These are phyloP conservation scores for Stephania yunnanensis DNA, from an alignment of 164 flowering plant species.

Conservation along the genomic window DNA sequence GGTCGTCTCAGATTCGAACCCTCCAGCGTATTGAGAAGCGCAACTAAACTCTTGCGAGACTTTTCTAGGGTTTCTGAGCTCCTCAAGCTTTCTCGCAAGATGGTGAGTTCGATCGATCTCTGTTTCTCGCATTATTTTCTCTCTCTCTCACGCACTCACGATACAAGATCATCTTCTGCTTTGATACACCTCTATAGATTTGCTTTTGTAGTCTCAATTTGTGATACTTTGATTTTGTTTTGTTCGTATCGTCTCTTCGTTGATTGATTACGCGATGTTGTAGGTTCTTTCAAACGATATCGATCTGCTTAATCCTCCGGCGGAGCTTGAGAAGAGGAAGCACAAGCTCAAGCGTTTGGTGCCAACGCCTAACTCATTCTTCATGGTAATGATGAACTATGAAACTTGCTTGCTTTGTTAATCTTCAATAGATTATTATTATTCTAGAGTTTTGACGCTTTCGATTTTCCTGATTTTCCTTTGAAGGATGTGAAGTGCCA, in stretches of 20 bases:
- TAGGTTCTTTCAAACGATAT: slow-evolving; percentile 51
- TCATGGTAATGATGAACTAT: slow-evolving; percentile 31
- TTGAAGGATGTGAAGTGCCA: slow-evolving; percentile 51
- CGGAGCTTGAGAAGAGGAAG: slow-evolving; percentile 52
- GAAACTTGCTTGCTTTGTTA: background rate
- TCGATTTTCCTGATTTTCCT: background rate
- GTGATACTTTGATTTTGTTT: background rate
- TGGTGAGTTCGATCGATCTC: slow-evolving; percentile 11
- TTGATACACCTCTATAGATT: background rate
- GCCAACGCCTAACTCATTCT: slow-evolving; percentile 50
- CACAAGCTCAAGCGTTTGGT: slow-evolving; percentile 59
- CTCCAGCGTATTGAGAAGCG: background rate
- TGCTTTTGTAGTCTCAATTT: background rate
- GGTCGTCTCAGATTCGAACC: background rate
- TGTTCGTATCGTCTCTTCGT: background rate
- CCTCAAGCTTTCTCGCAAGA: background rate
- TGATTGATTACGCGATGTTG: background rate
- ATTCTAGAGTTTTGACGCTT: background rate
- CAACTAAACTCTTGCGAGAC: background rate
- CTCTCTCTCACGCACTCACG: background rate
- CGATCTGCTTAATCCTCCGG: slow-evolving; percentile 52
- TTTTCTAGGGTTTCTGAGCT: background rate
- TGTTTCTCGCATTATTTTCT: background rate
- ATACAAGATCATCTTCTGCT: background rate
- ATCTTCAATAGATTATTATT: background rate